These are phyloP conservation scores for Syzygium jambos DNA, from an alignment of 345 rosid species.

Conservation along the genomic window DNA sequence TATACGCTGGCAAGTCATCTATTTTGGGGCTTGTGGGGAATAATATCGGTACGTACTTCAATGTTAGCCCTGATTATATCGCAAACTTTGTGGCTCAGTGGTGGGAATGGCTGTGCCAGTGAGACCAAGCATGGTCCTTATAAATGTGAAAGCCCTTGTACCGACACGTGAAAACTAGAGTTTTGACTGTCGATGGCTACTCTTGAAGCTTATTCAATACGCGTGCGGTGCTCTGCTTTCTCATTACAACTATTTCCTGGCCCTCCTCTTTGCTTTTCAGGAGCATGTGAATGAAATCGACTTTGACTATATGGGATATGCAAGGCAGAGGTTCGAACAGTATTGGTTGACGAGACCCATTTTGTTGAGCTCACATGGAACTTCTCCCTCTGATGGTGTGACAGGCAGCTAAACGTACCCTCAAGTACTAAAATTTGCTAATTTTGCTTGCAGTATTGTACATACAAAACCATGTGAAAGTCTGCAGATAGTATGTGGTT, in stretches of 20 bases:
- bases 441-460: not conserved
- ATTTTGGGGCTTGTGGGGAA: constrained; percentile 67
- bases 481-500: not conserved
- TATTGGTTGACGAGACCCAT: constrained; percentile 38
- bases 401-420: not conserved
- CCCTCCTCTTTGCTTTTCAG: constrained; percentile 16
- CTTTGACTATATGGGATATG: constrained; percentile 60
- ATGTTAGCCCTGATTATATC: not conserved
- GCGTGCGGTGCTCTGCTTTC: not conserved
- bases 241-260: not conserved
- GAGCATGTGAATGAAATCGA: constrained; percentile 53
- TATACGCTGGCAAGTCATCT: constrained; percentile 58
- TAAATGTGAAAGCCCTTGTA: not conserved
- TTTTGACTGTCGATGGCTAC: not conserved
- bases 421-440: not conserved
- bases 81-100: not conserved
- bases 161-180: not conserved
- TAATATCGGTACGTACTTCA: constrained; percentile 33
- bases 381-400: not conserved
- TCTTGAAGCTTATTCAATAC: not conserved
- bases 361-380: constrained; percentile 20
- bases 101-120: not conserved
- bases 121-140: not conserved
- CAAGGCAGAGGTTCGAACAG: constrained; percentile 50
- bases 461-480: not conserved